Conservation (phyloP, 2,329 filamentous ascomycete species). For the Clathrospora elynae region DNA sequence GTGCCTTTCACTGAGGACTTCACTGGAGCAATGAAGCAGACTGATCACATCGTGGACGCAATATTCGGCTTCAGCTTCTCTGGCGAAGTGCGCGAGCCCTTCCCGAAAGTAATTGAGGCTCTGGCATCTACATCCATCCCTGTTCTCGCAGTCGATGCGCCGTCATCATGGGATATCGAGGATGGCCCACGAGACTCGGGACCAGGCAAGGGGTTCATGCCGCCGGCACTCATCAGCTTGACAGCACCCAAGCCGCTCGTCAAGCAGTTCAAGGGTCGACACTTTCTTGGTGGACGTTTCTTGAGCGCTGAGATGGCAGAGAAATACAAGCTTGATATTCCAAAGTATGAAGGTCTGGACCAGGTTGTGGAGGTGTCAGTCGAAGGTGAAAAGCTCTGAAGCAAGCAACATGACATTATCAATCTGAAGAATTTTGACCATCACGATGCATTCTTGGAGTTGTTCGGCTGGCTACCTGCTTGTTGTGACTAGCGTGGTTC, state of each 20-base stretch:
- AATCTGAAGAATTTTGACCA: neutral
- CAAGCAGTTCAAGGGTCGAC: conserved; percentile 80
- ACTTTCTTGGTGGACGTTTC: conserved; percentile 93
- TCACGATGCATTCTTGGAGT: conserved; percentile 1
- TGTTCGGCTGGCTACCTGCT: conserved; percentile 14
- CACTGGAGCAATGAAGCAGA: conserved; percentile 63
- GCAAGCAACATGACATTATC: neutral
- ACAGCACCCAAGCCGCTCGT: conserved; percentile 93
- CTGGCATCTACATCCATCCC: conserved; percentile 75
- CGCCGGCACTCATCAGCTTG: conserved; percentile 79
- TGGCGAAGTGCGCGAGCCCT: conserved; percentile 90
- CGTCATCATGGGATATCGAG: conserved; percentile 94
- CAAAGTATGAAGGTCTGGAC: conserved; percentile 82
- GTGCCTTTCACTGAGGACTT: conserved; percentile 88
- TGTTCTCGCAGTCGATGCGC: conserved; percentile 88
- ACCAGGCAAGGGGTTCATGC: conserved; percentile 79
- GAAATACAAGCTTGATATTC: conserved; percentile 85
- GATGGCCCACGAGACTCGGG: conserved; percentile 78
- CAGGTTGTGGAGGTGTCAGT: conserved; percentile 78
- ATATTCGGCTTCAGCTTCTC: conserved; percentile 97
- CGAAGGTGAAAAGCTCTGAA: conserved; percentile 31
- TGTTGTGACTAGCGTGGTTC: conserved; percentile 12
- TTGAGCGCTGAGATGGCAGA: conserved; percentile 75
- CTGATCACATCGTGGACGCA: conserved; percentile 86
- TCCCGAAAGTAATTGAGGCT: conserved; percentile 77